A percentile compares a stretch with the other conserved stretches of the same genome.
Conservation (phyloP, 768 basidiomycete genomes). For the Russula foetens region DNA sequence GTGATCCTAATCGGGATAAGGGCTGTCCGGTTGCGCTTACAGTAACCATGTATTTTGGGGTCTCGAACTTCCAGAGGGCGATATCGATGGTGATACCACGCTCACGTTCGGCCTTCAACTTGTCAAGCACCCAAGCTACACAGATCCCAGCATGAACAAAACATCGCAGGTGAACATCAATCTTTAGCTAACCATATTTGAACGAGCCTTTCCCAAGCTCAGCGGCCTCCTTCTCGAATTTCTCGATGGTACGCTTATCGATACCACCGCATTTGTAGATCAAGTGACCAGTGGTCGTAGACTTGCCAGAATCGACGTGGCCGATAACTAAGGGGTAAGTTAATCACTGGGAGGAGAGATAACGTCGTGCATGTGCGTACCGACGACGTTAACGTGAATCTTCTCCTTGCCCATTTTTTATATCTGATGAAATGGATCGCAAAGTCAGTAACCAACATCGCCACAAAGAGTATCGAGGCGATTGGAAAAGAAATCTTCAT, state of each 20-base stretch:
- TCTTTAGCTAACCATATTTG: conserved; percentile 72
- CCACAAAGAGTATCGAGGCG: background rate
- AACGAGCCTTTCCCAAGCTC: conserved; percentile 99
- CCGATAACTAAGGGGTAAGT: conserved; percentile 69
- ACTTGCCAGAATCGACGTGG: conserved; percentile 99
- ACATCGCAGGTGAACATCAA: background rate
- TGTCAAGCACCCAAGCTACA: conserved; percentile 98
- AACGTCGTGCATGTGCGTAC: conserved; percentile 39
- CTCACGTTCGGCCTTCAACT: conserved; percentile 99
- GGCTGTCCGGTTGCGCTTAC: conserved; percentile 38
- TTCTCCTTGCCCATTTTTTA: conserved; percentile 95
- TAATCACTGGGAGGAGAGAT: conserved; percentile 23
- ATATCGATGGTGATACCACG: conserved; percentile 99
- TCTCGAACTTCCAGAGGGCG: conserved; percentile 99
- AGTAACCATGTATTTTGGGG: conserved; percentile 90
- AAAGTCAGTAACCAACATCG: conserved; percentile 5
- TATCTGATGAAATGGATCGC: conserved; percentile 32
- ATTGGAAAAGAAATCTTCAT: conserved; percentile 8
- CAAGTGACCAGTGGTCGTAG: conserved; percentile 99
- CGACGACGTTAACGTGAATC: conserved; percentile 95
- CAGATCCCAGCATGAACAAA: conserved; percentile 24
- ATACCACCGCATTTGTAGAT: conserved; percentile 99
- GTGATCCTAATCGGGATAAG: conserved; percentile 11
- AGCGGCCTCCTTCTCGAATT: conserved; percentile 99
- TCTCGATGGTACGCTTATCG: conserved; percentile 99